Conservation (phyloP, 177 flowering plant genomes). For the Vitis hybrid region DNA sequence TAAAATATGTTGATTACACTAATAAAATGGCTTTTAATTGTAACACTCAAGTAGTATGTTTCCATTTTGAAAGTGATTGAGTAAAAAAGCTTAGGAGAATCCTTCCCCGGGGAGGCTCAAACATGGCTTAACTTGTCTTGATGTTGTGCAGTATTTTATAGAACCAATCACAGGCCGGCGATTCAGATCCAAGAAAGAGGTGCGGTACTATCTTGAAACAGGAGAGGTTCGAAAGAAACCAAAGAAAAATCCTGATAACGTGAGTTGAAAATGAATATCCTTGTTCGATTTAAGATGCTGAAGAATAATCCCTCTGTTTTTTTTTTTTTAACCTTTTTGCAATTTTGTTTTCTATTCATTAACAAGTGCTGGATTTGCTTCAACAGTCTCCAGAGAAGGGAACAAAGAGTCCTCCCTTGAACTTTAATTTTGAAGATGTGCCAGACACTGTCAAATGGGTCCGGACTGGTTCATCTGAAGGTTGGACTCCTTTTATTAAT, state of each 20-base stretch:
- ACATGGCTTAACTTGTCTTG: background rate
- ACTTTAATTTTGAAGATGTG: slow-evolving; percentile 34
- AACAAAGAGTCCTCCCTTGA: slow-evolving; percentile 10
- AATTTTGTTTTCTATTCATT: background rate
- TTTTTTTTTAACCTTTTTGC: background rate
- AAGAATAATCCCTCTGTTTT: background rate
- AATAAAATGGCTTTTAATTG: too few relatives aligned
- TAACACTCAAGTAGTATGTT: too few relatives aligned
- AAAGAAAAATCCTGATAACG: slow-evolving; percentile 15
- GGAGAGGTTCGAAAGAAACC: slow-evolving; percentile 26
- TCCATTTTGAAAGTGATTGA: too few relatives aligned
- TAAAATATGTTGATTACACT: too few relatives aligned
- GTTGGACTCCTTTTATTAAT: slow-evolving; percentile 41
- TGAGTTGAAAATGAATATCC: slow-evolving; percentile 16
- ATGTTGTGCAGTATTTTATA: slow-evolving; percentile 45
- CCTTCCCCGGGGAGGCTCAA: background rate
- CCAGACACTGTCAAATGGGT: slow-evolving; percentile 45
- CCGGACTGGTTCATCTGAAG: slow-evolving; percentile 27
- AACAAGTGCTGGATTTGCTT: background rate
- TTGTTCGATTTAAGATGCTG: background rate
- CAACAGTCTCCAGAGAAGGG: slow-evolving; percentile 25
- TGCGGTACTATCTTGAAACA: slow-evolving; percentile 41
- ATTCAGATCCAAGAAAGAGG: slow-evolving; percentile 60
- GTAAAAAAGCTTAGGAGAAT: too few relatives aligned
- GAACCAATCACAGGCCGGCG: slow-evolving; percentile 35